Evolutionary conservation across 75 land plant species (phyloP).

Genomic region (Isoetes taiwanensis): DNA sequence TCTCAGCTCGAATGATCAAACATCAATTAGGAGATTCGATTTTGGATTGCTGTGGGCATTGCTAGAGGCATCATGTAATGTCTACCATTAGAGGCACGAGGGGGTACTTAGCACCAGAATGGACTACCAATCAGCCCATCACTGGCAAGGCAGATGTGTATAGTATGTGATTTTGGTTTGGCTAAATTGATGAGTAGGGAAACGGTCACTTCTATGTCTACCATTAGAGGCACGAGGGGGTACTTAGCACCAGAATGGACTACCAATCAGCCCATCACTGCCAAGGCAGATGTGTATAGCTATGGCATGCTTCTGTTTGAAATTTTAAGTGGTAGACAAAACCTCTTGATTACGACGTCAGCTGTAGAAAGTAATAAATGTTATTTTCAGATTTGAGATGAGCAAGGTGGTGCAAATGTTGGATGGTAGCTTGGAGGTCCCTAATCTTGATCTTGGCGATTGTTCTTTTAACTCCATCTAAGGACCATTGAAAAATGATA

Average conservation of each 20-base stretch:
- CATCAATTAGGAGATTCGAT: slow-evolving; percentile 10
- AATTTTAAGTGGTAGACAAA: neutral
- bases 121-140: slow-evolving; percentile 13
- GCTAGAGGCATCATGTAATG: slow-evolving; percentile 15
- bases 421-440: neutral
- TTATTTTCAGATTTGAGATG: neutral
- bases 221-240: neutral
- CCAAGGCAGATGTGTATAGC: neutral
- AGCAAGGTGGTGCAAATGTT: neutral
- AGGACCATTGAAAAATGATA: no score
- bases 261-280: neutral
- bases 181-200: neutral
- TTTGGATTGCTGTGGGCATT: slow-evolving; percentile 11
- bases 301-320: neutral
- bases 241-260: neutral
- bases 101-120: slow-evolving; percentile 12
- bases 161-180: slow-evolving; percentile 22
- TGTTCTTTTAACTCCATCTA: no score
- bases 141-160: slow-evolving; percentile 10
- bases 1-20: neutral
- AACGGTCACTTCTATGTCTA: neutral
- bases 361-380: neutral
- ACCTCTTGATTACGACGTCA: no score
- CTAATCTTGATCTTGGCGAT: no score
- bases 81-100: slow-evolving; percentile 12